phyloP scores from a whole-genome alignment of 805 yeast species.

The Wickerhamiella occidentalis region DNA sequence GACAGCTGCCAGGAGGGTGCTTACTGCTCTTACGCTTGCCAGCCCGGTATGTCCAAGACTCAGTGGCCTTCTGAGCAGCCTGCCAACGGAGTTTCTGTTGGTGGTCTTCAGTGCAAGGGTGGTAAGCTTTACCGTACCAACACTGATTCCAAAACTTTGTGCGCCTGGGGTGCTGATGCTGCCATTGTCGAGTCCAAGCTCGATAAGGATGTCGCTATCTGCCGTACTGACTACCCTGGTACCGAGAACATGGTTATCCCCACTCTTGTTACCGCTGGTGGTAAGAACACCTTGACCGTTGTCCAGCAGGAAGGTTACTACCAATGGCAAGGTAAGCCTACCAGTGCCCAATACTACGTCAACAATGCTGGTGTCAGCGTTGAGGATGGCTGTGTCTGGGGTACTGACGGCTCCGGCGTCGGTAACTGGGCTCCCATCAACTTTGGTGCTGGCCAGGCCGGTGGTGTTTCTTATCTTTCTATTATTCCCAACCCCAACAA shows the following conservation, averaged over 20 bases:
- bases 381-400: conserved; percentile 94
- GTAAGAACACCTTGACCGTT: conserved; percentile 54
- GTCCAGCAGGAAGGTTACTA: conserved; percentile 70
- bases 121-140: conserved; percentile 81
- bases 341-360: conserved; percentile 94
- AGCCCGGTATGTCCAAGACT: conserved; percentile 97
- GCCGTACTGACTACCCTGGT: conserved; percentile 99
- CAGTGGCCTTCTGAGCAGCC: conserved; percentile 95
- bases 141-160: conserved; percentile 51
- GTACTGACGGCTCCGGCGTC: conserved; percentile 57
- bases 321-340: conserved; percentile 65
- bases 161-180: conserved; percentile 73
- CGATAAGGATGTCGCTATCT: conserved; percentile 61
- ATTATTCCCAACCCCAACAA: conserved; percentile 94
- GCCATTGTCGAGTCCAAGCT: conserved; percentile 60
- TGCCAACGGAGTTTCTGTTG: conserved; percentile 75
- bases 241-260: conserved; percentile 97
- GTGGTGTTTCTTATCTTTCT: conserved; percentile 67
- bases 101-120: conserved; percentile 77
- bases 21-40: conserved; percentile 96
- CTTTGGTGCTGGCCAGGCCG: conserved; percentile 80
- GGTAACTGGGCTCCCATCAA: conserved; percentile 99
- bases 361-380: conserved; percentile 88
- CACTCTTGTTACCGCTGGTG: conserved; percentile 64
- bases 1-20: conserved; percentile 70